Base-by-base conservation (phyloP, 129 eudicot species). In the Deinandra increscens region DNA sequence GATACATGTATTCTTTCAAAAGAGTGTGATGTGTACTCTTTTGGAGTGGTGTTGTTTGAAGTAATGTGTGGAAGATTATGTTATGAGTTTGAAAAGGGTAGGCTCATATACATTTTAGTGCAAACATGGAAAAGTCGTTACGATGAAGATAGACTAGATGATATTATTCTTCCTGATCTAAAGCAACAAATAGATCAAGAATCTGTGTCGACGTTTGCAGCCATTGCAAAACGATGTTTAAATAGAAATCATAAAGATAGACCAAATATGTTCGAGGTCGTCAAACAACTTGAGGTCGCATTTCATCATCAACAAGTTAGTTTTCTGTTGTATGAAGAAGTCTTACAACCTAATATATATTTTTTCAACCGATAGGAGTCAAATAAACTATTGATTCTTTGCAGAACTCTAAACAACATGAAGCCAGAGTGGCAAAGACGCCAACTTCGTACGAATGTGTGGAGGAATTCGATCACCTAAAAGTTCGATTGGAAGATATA, bases 21-120 rank as follows among this genome's bases (percentile, higher is more conserved):
- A 71, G 58, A 29, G 15, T 59, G 12, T 71, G 68, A 59, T 43
- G 68, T 71, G 17, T 71, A 71, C 17, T 71, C 68, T 43, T 29
- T 71, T 44, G 76, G 76, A 12, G 68, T 59, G 12, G 76, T 71
- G 20, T 17, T 71, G 19, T 44, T 59, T 43, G 76, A 71, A 59
- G 54, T 71, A 10, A 15, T 71, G 68, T 43, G 76, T 59, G 76
- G 76, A 6, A 71, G 4, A 5, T 26, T 26, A 26, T 26, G 31
- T 7, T 59, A 4, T 10, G 45, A 41, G 6, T 43, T 11, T 17
- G 55, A 60, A 26, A 29, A 59, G 20, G 67, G 0, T 33, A 15
- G 31, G 19, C 4, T 42, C 18, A 34, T 2, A 50, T 3, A 9
- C 10, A 59, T 59, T 6, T 71, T 71, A 59, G 68, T 71, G 12